Evolutionary conservation across 257 asterid genomes (phyloP), one percentile per base, ranked within the genome.

Genomic region (Ballota nigra): DNA sequence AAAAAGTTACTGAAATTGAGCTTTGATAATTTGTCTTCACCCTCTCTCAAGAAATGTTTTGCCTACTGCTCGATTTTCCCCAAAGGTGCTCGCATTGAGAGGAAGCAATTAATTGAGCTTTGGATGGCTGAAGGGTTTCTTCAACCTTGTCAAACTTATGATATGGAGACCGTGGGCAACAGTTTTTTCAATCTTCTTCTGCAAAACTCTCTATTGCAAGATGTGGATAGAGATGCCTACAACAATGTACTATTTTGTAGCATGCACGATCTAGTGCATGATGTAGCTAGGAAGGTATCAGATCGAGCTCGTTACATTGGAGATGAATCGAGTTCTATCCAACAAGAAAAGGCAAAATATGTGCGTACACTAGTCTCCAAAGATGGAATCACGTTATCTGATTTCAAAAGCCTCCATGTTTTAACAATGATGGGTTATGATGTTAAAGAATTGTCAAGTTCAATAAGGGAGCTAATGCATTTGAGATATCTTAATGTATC

Each of bases 191-290:
- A 58, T 6, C 13, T 59, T 28, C 65, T 59, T 24, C 22, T 59
- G 65, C 43, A 59, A 1, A 59, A n/a, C 18, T 15, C 15, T 15
- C 28, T 59, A 15, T 59, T 59, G 12, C 65, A 59, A 15, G 43
- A 26, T 26, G 65, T 7, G 13, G 24, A 33, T 4, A 15, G 9
- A 18, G 65, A 59, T 59, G 10, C 0, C 11, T 59, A 33, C 19
- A 10, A n/a, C 4, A 16, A 29, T 4, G 33, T 59, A 15, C 13
- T 19, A 15, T 13, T 13, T 2, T 59, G 65, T 59, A 59, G 4
- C 43, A 59, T 59, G 65, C 65, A 59, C 33, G 41, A 59, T 59
- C 65, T 28, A 0, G 43, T 59, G 24, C 43, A 59, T 59, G 65
- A 59, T 33, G 41, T 59, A 6, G 65, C 65, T 33, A 33, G 0